phyloP scores from a whole-genome alignment of 176 grass and related monocot genomes.

The Musa acuminata region DNA sequence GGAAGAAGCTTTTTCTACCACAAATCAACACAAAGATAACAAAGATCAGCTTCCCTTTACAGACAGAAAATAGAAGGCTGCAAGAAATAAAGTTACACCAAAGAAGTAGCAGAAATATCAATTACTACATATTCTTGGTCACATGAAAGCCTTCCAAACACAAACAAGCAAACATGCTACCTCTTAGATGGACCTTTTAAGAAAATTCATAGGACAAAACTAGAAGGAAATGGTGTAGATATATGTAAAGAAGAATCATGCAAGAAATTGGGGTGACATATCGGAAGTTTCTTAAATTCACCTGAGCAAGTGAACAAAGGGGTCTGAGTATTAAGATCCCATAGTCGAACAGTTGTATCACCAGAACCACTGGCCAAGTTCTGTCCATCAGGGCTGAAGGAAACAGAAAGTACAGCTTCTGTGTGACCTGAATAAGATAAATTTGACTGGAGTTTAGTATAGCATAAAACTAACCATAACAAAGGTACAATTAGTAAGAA shows the following conservation, averaged over 20 bases:
- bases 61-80: neutral
- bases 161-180: neutral
- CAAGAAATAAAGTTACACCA: neutral
- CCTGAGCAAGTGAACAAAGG: constrained; percentile 86
- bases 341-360: constrained; percentile 82
- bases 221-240: neutral
- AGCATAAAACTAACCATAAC: neutral
- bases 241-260: neutral
- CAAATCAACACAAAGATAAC: neutral
- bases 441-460: neutral
- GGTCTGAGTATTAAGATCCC: constrained; percentile 86
- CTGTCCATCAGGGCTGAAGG: constrained; percentile 76
- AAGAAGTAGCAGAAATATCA: neutral
- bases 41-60: neutral
- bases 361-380: constrained; percentile 85
- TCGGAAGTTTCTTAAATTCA: constrained; percentile 14
- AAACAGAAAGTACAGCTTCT: constrained; percentile 84
- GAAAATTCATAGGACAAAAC: neutral
- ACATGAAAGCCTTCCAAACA: neutral
- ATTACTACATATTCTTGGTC: neutral
- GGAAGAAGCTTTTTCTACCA: no score
- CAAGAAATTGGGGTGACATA: neutral
- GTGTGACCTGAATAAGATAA: constrained; percentile 53
- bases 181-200: neutral
- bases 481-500: neutral